A percentile compares a stretch with the other conserved stretches of the same genome.
These are phyloP conservation scores for Cutaneotrichosporon curvatum DNA, from an alignment of 1,284 basidiomycete species.

Conservation along the genomic window DNA sequence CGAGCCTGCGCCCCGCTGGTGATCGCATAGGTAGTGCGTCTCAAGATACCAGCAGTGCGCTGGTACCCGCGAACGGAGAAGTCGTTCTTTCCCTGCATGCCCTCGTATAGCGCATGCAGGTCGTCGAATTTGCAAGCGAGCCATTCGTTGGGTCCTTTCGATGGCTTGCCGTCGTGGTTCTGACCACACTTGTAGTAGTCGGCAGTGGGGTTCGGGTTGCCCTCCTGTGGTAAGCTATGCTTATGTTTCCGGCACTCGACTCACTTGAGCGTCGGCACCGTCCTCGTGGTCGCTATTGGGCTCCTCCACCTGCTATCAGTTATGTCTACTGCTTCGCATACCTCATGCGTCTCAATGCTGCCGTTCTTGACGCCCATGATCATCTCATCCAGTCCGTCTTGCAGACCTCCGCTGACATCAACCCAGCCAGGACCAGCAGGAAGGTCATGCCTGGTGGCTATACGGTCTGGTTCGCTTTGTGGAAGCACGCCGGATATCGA, in stretches of 20 bases:
- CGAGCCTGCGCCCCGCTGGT: constrained; percentile 58
- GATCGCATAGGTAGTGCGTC: constrained; percentile 54
- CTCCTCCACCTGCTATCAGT: background rate
- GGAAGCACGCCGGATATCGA: no score
- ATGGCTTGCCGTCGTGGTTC: constrained; percentile 22
- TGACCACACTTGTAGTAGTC: constrained; percentile 35
- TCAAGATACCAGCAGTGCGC: constrained; percentile 31
- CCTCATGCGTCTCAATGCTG: constrained; percentile 8
- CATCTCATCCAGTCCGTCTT: constrained; percentile 36
- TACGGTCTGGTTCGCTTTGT: background rate
- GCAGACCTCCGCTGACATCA: constrained; percentile 5
- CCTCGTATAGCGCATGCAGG: constrained; percentile 35
- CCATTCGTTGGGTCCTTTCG: constrained; percentile 38
- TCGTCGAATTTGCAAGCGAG: constrained; percentile 40
- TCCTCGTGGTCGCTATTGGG: constrained; percentile 3
- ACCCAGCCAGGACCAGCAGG: constrained; percentile 30
- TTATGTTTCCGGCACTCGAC: background rate
- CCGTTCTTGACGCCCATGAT: constrained; percentile 33
- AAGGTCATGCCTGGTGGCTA: constrained; percentile 25
- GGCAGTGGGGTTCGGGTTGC: constrained; percentile 16
- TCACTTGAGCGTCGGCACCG: background rate
- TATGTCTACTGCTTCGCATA: background rate
- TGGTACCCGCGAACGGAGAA: constrained; percentile 36
- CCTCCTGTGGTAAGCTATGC: constrained; percentile 2
- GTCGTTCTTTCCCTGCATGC: constrained; percentile 31